Evolutionary conservation across 1,284 basidiomycete genomes (phyloP).

Genomic region (Cerioporus squamosus): DNA sequence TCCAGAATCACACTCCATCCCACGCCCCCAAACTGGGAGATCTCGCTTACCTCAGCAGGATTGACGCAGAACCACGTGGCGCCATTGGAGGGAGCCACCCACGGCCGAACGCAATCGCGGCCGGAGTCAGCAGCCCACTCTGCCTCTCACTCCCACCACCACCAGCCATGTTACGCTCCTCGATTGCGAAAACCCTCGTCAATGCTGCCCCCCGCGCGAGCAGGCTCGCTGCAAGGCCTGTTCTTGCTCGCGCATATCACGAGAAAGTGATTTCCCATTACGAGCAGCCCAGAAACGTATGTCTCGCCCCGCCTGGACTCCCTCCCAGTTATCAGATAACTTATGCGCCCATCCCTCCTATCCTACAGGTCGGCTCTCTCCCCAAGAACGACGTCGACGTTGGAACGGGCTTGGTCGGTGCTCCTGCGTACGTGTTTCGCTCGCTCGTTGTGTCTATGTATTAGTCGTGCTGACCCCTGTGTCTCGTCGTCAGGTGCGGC

Average conservation of each 20-base stretch:
- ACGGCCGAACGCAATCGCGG: slow-evolving; percentile 23
- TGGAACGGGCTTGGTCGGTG: slow-evolving; percentile 97
- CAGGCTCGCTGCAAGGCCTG: slow-evolving; percentile 47
- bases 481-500: slow-evolving; percentile 58
- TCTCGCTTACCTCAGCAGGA: slow-evolving; percentile 5
- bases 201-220: slow-evolving; percentile 46
- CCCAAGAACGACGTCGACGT: slow-evolving; percentile 92
- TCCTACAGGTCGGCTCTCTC: slow-evolving; percentile 87
- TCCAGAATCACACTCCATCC: slow-evolving; percentile 16
- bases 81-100: slow-evolving; percentile 17
- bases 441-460: slow-evolving; percentile 1
- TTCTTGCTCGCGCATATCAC: slow-evolving; percentile 76
- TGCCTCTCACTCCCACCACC: slow-evolving; percentile 33
- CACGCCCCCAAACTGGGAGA: slow-evolving; percentile 9
- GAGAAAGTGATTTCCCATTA: slow-evolving; percentile 97
- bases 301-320: slow-evolving; percentile 41
- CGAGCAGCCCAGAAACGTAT: slow-evolving; percentile 91
- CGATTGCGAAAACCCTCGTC: slow-evolving; percentile 55
- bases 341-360: slow-evolving; percentile 31
- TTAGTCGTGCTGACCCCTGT: slow-evolving; percentile 21
- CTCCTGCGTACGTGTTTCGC: slow-evolving; percentile 83
- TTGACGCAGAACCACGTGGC: slow-evolving; percentile 16
- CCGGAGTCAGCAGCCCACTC: slow-evolving; percentile 9
- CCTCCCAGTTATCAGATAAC: slow-evolving; percentile 57
- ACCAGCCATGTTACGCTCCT: slow-evolving; percentile 70